Evolutionary conservation across 2,329 filamentous ascomycete genomes (phyloP), one percentile per base, ranked within the genome.

Genomic region (Cercospora sp.): DNA sequence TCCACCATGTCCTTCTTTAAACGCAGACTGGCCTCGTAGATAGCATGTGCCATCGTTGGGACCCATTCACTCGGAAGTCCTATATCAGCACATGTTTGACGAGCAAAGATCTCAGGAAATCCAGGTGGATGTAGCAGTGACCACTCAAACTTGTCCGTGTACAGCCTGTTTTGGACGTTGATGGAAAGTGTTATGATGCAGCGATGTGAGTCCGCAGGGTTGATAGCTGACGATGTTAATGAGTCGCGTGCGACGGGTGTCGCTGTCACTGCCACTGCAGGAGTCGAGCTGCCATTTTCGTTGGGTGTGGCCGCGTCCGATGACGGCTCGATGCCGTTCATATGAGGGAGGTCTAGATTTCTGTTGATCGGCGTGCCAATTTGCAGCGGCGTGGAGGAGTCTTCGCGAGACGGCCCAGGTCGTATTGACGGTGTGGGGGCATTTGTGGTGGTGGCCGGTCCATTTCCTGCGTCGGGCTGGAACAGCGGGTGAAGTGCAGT

Each of bases 101-200:
- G 93, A 36, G 95, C 94, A 78, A 98, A 98, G 12, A 90, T 88
- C 79, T 99, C 94, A 0, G 95, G 93, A 51, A 94, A 93, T 23
- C 94, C 94, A 1, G 93, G 91, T 2, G 94, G 93, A 75, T 98
- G 94, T 18, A 97, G 84, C 20, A 99, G 83, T 5, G 94, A 98
- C 94, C 94, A 98, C 79, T 98, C 94, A 72, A 99, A 98, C 77
- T 94, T 97, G 84, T 99, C 95, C 3, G 92, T 96, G 80, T 97
- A 98, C 12, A 98, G 86, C 74, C 91, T 90, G 65, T 96, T 96
- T 63, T 93, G 90, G 23, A 98, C 86, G 76, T 97, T 97, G 75
- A 99, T 91, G 77, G 91, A 97, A 55, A 99, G 84, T 55, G 89
- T 92, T 73, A 99, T 90, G 74, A 98, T 91, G 78, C 95, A 98